Percentiles rank a stretch among this genome's conserved stretches.
Evolutionary conservation across 345 rosid species (phyloP).

Genomic region (Bretschneidera sinensis): DNA sequence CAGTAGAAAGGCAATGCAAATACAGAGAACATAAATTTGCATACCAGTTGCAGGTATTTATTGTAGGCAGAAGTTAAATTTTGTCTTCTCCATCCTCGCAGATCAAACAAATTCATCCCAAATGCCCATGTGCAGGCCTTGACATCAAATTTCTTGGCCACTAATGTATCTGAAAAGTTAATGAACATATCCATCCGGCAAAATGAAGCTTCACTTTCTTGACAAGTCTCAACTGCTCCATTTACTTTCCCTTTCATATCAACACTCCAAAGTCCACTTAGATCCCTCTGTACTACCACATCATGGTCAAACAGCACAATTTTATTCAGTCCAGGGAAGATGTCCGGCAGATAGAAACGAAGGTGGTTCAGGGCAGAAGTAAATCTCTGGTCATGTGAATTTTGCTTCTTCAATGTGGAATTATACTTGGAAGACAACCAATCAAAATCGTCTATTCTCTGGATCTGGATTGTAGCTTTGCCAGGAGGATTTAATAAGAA

Average conservation of each 20-base stretch:
- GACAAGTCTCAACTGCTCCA: slow-evolving; percentile 91
- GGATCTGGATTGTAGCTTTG: slow-evolving; percentile 58
- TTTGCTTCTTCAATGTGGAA: slow-evolving; percentile 45
- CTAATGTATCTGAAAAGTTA: slow-evolving; percentile 65
- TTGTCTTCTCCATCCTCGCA: slow-evolving; percentile 70
- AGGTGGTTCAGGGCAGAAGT: slow-evolving; percentile 70
- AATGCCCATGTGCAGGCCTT: slow-evolving; percentile 90
- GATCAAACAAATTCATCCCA: slow-evolving; percentile 89
- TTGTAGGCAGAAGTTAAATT: slow-evolving; percentile 52
- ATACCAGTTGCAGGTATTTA: slow-evolving; percentile 68
- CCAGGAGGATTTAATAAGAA: slow-evolving; percentile 65
- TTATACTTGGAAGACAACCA: slow-evolving; percentile 55
- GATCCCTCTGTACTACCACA: slow-evolving; percentile 85
- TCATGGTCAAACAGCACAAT: slow-evolving; percentile 83
- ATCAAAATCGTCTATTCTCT: slow-evolving; percentile 55
- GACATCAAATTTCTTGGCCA: slow-evolving; percentile 50
- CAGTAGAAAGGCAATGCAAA: slow-evolving; percentile 4
- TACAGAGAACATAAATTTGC: slow-evolving; percentile 7
- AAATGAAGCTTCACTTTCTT: slow-evolving; percentile 50
- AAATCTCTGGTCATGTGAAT: slow-evolving; percentile 62
- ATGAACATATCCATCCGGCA: slow-evolving; percentile 53
- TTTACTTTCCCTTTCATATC: slow-evolving; percentile 76
- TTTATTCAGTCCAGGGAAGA: slow-evolving; percentile 71
- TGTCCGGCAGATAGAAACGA: slow-evolving; percentile 79
- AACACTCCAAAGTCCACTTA: slow-evolving; percentile 61